Conservation (phyloP, 345 rosid genomes). For the Garcia nutans region DNA sequence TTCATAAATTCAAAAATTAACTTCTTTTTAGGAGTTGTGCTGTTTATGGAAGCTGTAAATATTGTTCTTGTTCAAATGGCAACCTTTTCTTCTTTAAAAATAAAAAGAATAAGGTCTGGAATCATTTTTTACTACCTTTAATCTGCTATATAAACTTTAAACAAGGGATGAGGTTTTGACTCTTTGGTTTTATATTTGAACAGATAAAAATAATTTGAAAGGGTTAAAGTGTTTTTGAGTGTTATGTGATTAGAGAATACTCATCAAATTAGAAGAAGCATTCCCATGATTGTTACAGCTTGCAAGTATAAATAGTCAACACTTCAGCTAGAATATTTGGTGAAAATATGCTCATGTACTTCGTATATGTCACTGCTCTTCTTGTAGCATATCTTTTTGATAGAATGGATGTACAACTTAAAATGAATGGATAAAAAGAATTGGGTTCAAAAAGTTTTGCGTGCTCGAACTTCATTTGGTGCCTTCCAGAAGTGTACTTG, state of each 20-base stretch:
- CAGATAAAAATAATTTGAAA: neutral
- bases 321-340: neutral
- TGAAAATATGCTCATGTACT: neutral
- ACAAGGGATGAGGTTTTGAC: neutral
- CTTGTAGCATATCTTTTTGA: slow-evolving; percentile 2
- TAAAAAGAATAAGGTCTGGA: neutral
- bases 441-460: neutral
- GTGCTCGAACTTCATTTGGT: slow-evolving; percentile 18
- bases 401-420: neutral
- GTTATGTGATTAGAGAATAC: neutral
- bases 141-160: neutral
- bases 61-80: slow-evolving; percentile 1
- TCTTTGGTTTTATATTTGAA: neutral
- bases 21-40: neutral
- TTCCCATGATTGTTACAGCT: neutral
- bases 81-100: neutral
- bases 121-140: neutral
- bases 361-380: slow-evolving; percentile 7
- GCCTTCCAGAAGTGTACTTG: slow-evolving; percentile 69
- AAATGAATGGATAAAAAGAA: neutral
- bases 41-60: neutral
- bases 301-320: neutral
- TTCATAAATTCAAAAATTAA: neutral
- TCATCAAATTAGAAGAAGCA: neutral
- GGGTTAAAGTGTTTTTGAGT: neutral